Base-by-base conservation (phyloP, 2,329 filamentous ascomycete species). In the Elsinoe australis region DNA sequence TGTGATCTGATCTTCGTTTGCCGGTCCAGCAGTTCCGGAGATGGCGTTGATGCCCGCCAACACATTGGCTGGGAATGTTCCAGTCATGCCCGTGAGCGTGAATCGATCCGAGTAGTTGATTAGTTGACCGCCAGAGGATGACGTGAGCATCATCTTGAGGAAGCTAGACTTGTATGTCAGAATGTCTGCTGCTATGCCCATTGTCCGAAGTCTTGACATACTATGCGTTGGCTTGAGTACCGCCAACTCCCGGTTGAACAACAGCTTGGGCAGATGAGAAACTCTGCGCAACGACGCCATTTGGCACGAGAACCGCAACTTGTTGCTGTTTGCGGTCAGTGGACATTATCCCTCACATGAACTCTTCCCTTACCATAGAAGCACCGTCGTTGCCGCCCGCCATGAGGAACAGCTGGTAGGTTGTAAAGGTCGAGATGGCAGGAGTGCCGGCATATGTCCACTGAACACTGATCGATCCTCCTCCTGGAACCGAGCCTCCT, bases 61-160 rank as follows among this genome's bases (percentile, higher is more conserved):
- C 38, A 75, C 63, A 29, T 57, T 58, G 1, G 68, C 51, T 1
- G 71, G 64, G 56, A 82, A 82, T 3, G 65, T 65, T 29, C 80
- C 80, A 2, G 73, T 80, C 80, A 85, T 83, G 55, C 72, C 73
- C 8, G 69, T 69, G 46, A 84, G 66, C n/a, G 75, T 73, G 64
- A 86, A 86, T 52, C 80, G 79, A 42, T 67, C 56, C 8, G 80
- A 83, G 60, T 73, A 83, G 57, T 76, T 79, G 49, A 71, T 74
- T 15, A 79, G 67, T 3, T 71, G 73, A 24, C 74, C 74, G 29
- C 76, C 74, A n/a, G 71, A 69, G 14, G 70, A 68, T 4, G 71
- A 72, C 5, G 70, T 69, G 12, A 78, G 74, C 49, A 76, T 65
- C 61, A 84, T 79, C 53, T 74, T 74, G 12, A 80, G 61, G 61